Evolutionary conservation across 2,329 filamentous ascomycete genomes (phyloP), one percentile per base, ranked within the genome.

Genomic region (Chaetomiaceae sp.): DNA sequence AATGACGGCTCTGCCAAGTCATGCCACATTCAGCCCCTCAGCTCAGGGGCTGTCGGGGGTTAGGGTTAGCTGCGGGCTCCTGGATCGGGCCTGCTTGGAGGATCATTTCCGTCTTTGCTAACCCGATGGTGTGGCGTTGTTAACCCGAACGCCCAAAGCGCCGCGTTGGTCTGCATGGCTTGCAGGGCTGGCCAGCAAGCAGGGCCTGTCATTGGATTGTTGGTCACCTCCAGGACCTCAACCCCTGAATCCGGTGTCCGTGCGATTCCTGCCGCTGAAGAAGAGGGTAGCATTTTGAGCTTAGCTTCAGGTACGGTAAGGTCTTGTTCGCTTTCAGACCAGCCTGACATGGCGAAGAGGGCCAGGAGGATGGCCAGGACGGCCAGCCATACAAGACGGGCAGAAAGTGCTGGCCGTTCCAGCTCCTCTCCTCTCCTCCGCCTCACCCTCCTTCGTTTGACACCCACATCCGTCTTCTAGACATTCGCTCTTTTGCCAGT

Each of bases 401-500:
- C 23, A 10, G 41, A 17, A 7, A 44, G 4, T 34, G 20, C 41
- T 33, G 34, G 17, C 20, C 21, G 17, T 20, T 4, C n/a, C n/a
- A n/a, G 14, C 34, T 8, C 9, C 8, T 14, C 13, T 23, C 35
- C 35, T 40, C 27, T 33, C 41, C n/a, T 23, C 21, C 16, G 27
- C 17, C 14, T 25, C 19, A 16, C 13, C 13, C 10, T 17, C 10
- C 17, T 37, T 9, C 27, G 50, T 48, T 48, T 45, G n/a, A n/a
- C n/a, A n/a, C n/a, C n/a, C n/a, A n/a, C n/a, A n/a, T n/a, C n/a
- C n/a, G n/a, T n/a, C n/a, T 56, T 50, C 16, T 21, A 38, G 39
- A 39, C 54, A 25, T 25, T 34, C 48, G 31, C 42, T 50, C 48
- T 27, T n/a, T n/a, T n/a, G n/a, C n/a, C n/a, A n/a, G n/a, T n/a